Evolutionary conservation across 2,329 filamentous ascomycete species (phyloP).

Genomic region (Penicillium sp.): DNA sequence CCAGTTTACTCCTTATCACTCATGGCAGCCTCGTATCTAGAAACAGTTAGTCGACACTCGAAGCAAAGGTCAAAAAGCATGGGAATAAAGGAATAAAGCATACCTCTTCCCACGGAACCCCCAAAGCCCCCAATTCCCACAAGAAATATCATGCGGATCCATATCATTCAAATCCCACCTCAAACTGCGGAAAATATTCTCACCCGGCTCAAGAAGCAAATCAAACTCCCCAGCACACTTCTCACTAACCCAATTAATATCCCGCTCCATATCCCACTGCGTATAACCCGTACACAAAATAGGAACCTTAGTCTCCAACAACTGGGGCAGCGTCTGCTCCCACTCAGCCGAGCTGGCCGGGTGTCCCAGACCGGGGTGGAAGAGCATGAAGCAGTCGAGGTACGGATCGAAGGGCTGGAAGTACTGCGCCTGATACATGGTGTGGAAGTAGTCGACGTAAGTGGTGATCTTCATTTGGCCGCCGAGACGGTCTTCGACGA

Average conservation of each 20-base stretch:
- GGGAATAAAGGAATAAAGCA: conserved; percentile 36
- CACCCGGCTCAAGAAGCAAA: conserved; percentile 84
- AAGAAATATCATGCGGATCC: conserved; percentile 90
- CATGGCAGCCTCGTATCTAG: conserved; percentile 46
- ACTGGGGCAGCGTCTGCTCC: conserved; percentile 83
- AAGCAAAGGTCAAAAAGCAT: no score
- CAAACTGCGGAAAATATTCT: conserved; percentile 91
- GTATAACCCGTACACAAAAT: conserved; percentile 96
- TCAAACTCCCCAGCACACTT: conserved; percentile 90
- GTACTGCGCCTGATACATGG: conserved; percentile 84
- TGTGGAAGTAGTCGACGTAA: conserved; percentile 98
- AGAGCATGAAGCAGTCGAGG: conserved; percentile 96
- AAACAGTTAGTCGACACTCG: conserved; percentile 17
- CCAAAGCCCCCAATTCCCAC: conserved; percentile 97
- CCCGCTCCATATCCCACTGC: conserved; percentile 89
- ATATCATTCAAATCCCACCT: conserved; percentile 97
- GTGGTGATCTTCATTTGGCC: conserved; percentile 95
- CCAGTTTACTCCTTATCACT: conserved; percentile 22
- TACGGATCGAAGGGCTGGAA: conserved; percentile 97
- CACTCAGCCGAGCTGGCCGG: conserved; percentile 93
- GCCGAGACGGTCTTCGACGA: conserved; percentile 88
- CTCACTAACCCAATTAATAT: conserved; percentile 86
- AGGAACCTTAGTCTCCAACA: conserved; percentile 93
- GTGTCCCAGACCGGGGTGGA: conserved; percentile 95
- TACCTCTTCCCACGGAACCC: conserved; percentile 96